phyloP scores from a whole-genome alignment of 495 filamentous ascomycete species.

The Xylaria venustula region DNA sequence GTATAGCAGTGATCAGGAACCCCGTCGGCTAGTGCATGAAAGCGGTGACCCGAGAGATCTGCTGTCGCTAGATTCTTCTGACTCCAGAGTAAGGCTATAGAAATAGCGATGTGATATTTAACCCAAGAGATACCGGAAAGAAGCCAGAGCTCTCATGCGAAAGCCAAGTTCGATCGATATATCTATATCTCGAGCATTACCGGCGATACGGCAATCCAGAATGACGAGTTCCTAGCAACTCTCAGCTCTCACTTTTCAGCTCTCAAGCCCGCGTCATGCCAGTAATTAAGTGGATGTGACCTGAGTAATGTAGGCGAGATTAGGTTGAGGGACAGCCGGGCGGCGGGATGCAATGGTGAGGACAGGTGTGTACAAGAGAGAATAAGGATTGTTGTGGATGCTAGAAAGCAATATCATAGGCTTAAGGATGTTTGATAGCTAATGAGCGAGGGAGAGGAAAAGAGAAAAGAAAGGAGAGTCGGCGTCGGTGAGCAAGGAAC shows the following conservation, averaged over 20 bases:
- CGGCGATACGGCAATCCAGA: background rate
- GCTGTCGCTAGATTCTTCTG: too few relatives aligned
- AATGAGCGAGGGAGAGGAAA: constrained; percentile 12
- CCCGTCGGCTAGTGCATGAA: too few relatives aligned
- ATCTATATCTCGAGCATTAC: background rate
- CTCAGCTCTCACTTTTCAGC: background rate
- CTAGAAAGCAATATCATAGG: background rate
- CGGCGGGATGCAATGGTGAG: background rate
- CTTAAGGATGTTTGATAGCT: background rate
- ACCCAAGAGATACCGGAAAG: background rate
- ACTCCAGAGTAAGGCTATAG: background rate
- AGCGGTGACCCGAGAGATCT: too few relatives aligned
- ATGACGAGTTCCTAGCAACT: background rate
- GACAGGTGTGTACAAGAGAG: background rate
- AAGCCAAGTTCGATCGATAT: background rate
- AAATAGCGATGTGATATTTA: background rate
- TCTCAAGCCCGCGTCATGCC: constrained; percentile 13
- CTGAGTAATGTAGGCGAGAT: constrained; percentile 14
- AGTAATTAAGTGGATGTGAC: constrained; percentile 8
- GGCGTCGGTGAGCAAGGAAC: constrained; percentile 18
- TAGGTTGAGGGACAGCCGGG: background rate
- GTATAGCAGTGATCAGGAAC: background rate
- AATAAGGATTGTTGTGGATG: background rate
- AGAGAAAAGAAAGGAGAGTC: constrained; percentile 8
- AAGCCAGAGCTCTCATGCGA: background rate